phyloP scores from a whole-genome alignment of 1,284 basidiomycete genomes.

The Grifola frondosa region DNA sequence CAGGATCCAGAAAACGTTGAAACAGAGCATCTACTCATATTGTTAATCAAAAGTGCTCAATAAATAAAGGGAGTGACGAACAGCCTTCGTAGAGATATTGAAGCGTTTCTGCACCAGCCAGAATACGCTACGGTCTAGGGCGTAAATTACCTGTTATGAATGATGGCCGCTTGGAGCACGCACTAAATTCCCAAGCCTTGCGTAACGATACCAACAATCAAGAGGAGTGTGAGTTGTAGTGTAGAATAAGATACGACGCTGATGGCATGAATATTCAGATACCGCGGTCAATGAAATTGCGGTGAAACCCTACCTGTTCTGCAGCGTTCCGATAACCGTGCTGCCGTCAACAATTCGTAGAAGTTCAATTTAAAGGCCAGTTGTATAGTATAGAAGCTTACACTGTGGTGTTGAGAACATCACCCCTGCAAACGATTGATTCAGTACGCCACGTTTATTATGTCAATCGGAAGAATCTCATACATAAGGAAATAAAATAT shows the following conservation, averaged over 20 bases:
- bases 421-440: slow-evolving; percentile 39
- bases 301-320: slow-evolving; percentile 57
- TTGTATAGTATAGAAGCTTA: slow-evolving; percentile 32
- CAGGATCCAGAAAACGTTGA: slow-evolving; percentile 75
- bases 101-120: slow-evolving; percentile 79
- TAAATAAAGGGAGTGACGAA: slow-evolving; percentile 26
- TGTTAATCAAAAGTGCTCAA: slow-evolving; percentile 1
- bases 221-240: slow-evolving; percentile 63
- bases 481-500: slow-evolving; percentile 78
- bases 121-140: slow-evolving; percentile 47
- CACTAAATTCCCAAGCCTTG: slow-evolving; percentile 79
- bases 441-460: slow-evolving; percentile 63
- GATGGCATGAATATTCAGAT: slow-evolving; percentile 2
- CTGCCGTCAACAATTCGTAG: slow-evolving; percentile 34
- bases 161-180: slow-evolving; percentile 22
- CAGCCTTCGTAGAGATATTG: slow-evolving; percentile 70
- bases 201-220: slow-evolving; percentile 75
- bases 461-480: slow-evolving; percentile 21
- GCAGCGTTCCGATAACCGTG: slow-evolving; percentile 76
- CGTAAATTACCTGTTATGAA: neutral
- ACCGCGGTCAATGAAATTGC: neutral
- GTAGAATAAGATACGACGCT: slow-evolving; percentile 67
- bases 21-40: slow-evolving; percentile 58
- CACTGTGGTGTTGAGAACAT: slow-evolving; percentile 77
- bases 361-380: neutral